phyloP scores from a whole-genome alignment of 495 filamentous ascomycete species.

The Xanthoparmelia taractica region DNA sequence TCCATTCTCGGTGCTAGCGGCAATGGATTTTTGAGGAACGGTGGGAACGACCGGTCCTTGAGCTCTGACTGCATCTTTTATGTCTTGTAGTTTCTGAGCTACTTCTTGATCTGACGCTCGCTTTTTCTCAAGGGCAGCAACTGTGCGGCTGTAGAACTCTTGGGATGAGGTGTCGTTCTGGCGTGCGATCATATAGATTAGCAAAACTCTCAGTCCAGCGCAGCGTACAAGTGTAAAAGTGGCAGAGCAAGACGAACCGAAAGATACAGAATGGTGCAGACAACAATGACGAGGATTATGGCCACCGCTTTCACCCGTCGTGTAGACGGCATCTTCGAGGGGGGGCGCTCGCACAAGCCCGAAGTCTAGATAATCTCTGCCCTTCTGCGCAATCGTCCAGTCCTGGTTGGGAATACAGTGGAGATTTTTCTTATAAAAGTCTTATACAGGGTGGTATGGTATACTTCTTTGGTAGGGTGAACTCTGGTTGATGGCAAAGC shows the following conservation, averaged over 20 bases:
- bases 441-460: background rate
- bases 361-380: background rate
- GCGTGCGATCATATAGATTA: slow-evolving; percentile 5
- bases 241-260: slow-evolving; percentile 35
- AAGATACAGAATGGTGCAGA: slow-evolving; percentile 57
- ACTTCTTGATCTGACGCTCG: slow-evolving; percentile 31
- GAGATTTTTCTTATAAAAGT: background rate
- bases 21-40: slow-evolving; percentile 13
- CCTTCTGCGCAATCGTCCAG: background rate
- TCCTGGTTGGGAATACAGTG: background rate
- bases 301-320: slow-evolving; percentile 56
- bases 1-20: slow-evolving; percentile 41
- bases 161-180: slow-evolving; percentile 45
- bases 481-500: background rate
- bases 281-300: slow-evolving; percentile 47
- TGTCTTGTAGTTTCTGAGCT: slow-evolving; percentile 31
- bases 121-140: slow-evolving; percentile 42
- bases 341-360: background rate
- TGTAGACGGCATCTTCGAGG: slow-evolving; percentile 55
- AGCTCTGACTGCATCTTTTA: slow-evolving; percentile 32
- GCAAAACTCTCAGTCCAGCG: background rate
- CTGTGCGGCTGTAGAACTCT: slow-evolving; percentile 44
- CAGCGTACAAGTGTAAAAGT: background rate
- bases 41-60: slow-evolving; percentile 26
- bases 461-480: background rate